These are phyloP conservation scores for Pseudozyma sp. DNA, from an alignment of 1,284 basidiomycete genomes.

Conservation along the genomic window DNA sequence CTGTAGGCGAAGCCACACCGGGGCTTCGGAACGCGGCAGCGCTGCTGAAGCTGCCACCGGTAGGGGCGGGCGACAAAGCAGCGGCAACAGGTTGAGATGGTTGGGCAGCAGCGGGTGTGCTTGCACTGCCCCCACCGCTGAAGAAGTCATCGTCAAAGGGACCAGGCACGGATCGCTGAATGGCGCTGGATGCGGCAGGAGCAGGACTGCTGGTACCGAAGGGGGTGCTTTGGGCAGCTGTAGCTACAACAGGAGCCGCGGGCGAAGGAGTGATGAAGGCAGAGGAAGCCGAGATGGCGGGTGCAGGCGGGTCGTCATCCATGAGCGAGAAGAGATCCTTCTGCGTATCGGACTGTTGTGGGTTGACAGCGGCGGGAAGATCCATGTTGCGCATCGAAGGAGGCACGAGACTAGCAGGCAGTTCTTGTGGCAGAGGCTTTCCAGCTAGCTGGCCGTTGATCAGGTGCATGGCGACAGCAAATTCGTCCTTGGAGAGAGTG, in stretches of 20 bases:
- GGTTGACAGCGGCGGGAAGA: conserved; percentile 61
- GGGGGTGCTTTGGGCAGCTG: conserved; percentile 19
- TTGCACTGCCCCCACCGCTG: conserved; percentile 29
- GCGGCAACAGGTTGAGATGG: conserved; percentile 27
- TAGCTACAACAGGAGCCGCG: conserved; percentile 38
- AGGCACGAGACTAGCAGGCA: conserved; percentile 83
- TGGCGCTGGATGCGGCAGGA: conserved; percentile 71
- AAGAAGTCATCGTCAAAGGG: conserved; percentile 64
- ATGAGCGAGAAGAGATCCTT: conserved; percentile 72
- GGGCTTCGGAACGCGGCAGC: conserved; percentile 33
- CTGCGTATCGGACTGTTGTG: conserved; percentile 66
- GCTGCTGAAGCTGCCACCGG: conserved; percentile 49
- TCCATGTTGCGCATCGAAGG: conserved; percentile 76
- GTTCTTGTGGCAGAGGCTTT: conserved; percentile 77
- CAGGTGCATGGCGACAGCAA: conserved; percentile 95
- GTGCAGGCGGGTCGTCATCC: conserved; percentile 74
- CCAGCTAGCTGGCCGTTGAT: conserved; percentile 89
- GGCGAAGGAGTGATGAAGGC: conserved; percentile 55
- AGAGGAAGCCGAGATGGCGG: conserved; percentile 56
- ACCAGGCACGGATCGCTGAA: conserved; percentile 35
- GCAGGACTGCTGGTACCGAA: conserved; percentile 25
- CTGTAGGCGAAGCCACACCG: conserved; percentile 30
- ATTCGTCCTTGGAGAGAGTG: conserved; percentile 87
- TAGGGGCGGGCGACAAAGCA: conserved; percentile 50
- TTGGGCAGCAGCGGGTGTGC: conserved; percentile 25